Base-by-base conservation (phyloP, 164 flowering plant genomes). In the Amborella trichopoda region DNA sequence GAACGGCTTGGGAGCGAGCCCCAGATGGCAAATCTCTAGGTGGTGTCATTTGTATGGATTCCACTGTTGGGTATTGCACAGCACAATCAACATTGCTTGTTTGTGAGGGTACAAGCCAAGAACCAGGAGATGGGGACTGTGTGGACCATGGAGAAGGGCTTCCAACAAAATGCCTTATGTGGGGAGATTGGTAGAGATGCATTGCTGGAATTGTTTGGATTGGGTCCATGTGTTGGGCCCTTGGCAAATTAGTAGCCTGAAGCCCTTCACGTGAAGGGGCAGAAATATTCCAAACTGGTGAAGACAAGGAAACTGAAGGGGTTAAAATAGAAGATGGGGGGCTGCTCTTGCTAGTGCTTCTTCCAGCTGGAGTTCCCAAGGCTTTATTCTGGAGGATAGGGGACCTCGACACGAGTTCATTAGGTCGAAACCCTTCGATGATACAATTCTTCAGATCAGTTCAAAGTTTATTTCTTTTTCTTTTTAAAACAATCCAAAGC, bases 211-310 rank as follows among this genome's bases (percentile, higher is more conserved):
- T 62, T 28, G 71, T 26, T 46, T 62, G 83, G 56, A 67, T 72
- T 63, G 64, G 67, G 60, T 81, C 99, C 58, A 68, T 24, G 49
- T 68, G 43, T 10, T 74, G 45, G 25, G 72, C 73, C 68, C 77
- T 68, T 2, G 69, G 61, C 33, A 68, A 36, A 46, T 54, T 52
- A 52, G 62, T 63, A 23, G 78, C 49, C 40, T 69, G 78, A 47
- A 72, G 39, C 14, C 61, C 62, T 53, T 83, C 82, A 54, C 49
- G 58, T n/a, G 71, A 50, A 6, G 94, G 75, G 0, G 80, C 69
- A 44, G 88, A 41, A 24, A 76, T 32, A 60, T 59, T 88, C 99
- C 95, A 88, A 33, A 78, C 50, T 6, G 99, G 97, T n/a, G 95
- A 83, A 11, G 97, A 76, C 25, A 71, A 64, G 18, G 91, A 77